phyloP scores from a whole-genome alignment of 2,329 filamentous ascomycete species.

The Hymenoscyphus linearis region DNA sequence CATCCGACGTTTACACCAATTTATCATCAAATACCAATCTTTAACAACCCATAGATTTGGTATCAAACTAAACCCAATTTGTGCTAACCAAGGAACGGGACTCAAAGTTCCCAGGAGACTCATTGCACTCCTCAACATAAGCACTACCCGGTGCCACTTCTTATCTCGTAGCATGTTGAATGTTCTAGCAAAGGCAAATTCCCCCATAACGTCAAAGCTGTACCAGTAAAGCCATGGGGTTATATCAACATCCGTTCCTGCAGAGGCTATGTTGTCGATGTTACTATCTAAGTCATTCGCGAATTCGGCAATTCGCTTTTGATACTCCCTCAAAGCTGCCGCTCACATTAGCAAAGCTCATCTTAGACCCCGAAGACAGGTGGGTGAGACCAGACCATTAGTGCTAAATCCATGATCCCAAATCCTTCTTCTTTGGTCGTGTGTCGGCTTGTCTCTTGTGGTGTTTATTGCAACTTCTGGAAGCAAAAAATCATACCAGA shows the following conservation, averaged over 20 bases:
- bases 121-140: neutral
- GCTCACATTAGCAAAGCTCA: too few relatives aligned
- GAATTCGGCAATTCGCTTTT: neutral
- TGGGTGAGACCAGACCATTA: too few relatives aligned
- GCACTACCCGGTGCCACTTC: neutral
- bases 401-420: slow-evolving; percentile 9
- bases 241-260: neutral
- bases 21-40: neutral
- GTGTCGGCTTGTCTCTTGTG: neutral
- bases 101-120: neutral
- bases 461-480: slow-evolving; percentile 5
- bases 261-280: neutral
- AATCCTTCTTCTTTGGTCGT: slow-evolving; percentile 7
- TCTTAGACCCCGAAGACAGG: too few relatives aligned
- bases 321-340: neutral
- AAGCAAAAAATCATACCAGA: slow-evolving; percentile 8
- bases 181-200: slow-evolving; percentile 37
- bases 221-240: slow-evolving; percentile 32
- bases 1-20: neutral
- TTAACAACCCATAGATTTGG: neutral
- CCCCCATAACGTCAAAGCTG: slow-evolving; percentile 43
- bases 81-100: neutral
- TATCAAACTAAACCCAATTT: neutral
- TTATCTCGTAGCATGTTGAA: slow-evolving; percentile 2
- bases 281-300: neutral